Percentiles rank a stretch among this genome's conserved stretches.
Evolutionary conservation across 306 rosid species (phyloP).

Genomic region (Vigna nakashimae): DNA sequence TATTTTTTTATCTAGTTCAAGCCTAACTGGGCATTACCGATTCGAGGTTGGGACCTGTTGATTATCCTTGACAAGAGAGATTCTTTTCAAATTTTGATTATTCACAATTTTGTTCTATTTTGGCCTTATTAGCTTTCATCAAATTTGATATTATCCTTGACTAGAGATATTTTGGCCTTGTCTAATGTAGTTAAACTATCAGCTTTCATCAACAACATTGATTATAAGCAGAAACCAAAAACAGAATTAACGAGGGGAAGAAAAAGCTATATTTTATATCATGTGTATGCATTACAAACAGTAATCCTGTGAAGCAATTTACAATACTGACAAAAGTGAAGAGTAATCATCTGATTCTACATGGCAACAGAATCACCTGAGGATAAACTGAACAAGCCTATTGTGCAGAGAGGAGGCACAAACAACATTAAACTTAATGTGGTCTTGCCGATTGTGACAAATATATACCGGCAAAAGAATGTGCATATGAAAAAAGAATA

Average conservation of each 20-base stretch:
- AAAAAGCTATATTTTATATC: conserved; percentile 25
- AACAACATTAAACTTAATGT: conserved; percentile 42
- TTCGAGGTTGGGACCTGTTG: neutral
- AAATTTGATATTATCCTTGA: too few species aligned
- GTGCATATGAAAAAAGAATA: conserved; percentile 46
- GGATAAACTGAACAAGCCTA: conserved; percentile 40
- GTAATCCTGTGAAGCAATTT: conserved; percentile 47
- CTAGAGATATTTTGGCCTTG: neutral
- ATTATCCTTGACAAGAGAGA: neutral
- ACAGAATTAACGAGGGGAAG: neutral
- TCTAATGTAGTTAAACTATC: neutral
- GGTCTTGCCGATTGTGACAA: conserved; percentile 52
- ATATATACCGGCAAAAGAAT: conserved; percentile 59
- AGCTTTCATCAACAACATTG: conserved; percentile 1
- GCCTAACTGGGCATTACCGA: neutral
- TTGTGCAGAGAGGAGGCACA: conserved; percentile 39
- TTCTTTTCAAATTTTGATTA: neutral
- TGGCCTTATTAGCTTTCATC: neutral
- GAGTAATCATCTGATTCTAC: conserved; percentile 44
- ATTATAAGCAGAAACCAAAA: conserved; percentile 22
- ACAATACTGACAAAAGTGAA: conserved; percentile 43
- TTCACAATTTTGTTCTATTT: neutral
- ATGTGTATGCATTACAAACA: conserved; percentile 32
- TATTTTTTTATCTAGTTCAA: too few species aligned
- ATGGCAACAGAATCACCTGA: conserved; percentile 39